phyloP scores from a whole-genome alignment of 352 stramenopile genomes.

The Lagenidium giganteum region DNA sequence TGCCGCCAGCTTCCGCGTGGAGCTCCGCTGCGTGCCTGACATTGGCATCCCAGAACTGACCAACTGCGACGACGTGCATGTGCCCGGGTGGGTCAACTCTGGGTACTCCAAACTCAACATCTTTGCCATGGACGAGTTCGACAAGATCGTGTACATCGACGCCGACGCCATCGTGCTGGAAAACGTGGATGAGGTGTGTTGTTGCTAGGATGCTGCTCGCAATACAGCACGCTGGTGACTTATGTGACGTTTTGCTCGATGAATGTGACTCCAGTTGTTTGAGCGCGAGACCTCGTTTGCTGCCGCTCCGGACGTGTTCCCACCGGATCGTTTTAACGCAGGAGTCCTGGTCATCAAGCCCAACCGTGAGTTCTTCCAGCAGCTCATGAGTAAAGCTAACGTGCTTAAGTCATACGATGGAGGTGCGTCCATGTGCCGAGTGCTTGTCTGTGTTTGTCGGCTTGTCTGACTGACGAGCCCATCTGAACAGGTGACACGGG shows the following conservation, averaged over 20 bases:
- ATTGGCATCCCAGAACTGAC: slow-evolving; percentile 23
- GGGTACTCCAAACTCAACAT: slow-evolving; percentile 38
- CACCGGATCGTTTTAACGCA: slow-evolving; percentile 83
- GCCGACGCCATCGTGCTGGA: slow-evolving; percentile 72
- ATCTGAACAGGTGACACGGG: slow-evolving; percentile 54
- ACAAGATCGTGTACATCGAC: slow-evolving; percentile 85
- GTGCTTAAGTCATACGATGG: slow-evolving; percentile 63
- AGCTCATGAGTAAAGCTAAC: slow-evolving; percentile 39
- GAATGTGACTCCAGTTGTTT: slow-evolving; percentile 17
- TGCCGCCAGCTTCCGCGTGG: slow-evolving; percentile 6
- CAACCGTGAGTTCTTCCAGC: slow-evolving; percentile 33
- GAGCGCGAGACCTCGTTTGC: slow-evolving; percentile 61
- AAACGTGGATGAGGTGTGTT: slow-evolving; percentile 55
- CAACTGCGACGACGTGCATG: slow-evolving; percentile 13
- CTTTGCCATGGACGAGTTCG: slow-evolving; percentile 65
- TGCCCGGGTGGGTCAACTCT: slow-evolving; percentile 35
- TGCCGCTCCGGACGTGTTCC: slow-evolving; percentile 78
- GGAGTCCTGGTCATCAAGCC: slow-evolving; percentile 72
- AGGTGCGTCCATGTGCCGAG: slow-evolving; percentile 11
- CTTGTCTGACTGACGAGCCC: not conserved
- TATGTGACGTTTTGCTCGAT: too few species aligned
- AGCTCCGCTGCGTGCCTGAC: slow-evolving; percentile 16
- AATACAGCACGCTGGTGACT: too few species aligned
- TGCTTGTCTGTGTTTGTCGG: not conserved
- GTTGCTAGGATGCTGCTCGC: slow-evolving; percentile 1